These are phyloP conservation scores for Triglochin maritima DNA, from an alignment of 106 monocot species.

Conservation along the genomic window DNA sequence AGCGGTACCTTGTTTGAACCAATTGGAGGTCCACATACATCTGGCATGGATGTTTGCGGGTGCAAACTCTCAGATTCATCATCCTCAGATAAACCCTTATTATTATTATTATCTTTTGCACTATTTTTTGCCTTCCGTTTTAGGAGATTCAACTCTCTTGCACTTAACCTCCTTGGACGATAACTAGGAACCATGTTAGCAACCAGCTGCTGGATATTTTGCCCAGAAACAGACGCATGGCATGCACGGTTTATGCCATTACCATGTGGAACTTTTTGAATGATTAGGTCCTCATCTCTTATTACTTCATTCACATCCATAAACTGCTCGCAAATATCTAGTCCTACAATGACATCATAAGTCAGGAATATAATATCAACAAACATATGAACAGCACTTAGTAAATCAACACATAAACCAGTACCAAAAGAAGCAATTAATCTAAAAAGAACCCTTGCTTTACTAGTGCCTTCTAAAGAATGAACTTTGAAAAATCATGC, in stretches of 20 bases:
- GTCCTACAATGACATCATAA: conserved; percentile 34
- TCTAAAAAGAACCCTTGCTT: no score
- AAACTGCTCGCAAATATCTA: conserved; percentile 97
- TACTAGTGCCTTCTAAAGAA: no score
- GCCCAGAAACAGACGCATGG: conserved; percentile 39
- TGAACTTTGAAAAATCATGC: no score
- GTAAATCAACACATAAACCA: no score
- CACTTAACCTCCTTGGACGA: conserved; percentile 69
- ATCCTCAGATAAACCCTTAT: conserved; percentile 63
- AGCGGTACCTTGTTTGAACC: conserved; percentile 37
- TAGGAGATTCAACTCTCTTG: conserved; percentile 78
- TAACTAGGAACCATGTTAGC: conserved; percentile 74
- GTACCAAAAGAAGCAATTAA: no score
- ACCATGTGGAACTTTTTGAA: conserved; percentile 34
- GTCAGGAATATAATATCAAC: neutral
- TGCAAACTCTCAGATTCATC: conserved; percentile 38
- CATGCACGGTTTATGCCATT: conserved; percentile 40
- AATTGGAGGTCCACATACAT: conserved; percentile 16
- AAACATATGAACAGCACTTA: no score
- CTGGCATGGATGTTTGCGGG: conserved; percentile 24
- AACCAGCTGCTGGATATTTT: conserved; percentile 84
- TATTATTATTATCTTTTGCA: conserved; percentile 84
- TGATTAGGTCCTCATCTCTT: conserved; percentile 87
- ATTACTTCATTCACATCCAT: conserved; percentile 97
- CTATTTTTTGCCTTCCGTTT: conserved; percentile 89